Conservation (phyloP, 2,329 filamentous ascomycete genomes). For the Huntiella moniliformis region DNA sequence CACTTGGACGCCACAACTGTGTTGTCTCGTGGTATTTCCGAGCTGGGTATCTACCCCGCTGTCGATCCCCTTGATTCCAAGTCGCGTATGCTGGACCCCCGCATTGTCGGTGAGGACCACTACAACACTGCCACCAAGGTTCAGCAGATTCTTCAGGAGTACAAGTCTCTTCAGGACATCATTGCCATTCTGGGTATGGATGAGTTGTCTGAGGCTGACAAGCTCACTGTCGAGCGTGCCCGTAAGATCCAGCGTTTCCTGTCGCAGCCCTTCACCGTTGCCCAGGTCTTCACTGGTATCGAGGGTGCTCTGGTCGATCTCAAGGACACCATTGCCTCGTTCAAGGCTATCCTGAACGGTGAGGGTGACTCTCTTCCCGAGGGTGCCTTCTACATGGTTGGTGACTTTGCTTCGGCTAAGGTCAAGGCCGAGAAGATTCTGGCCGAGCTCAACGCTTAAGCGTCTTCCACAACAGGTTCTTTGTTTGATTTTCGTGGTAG, state of each 20-base stretch:
- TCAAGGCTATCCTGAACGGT: constrained; percentile 91
- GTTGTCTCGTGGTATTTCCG: constrained; percentile 98
- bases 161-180: constrained; percentile 99
- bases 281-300: constrained; percentile 71
- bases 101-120: constrained; percentile 95
- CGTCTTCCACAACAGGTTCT: constrained; percentile 11
- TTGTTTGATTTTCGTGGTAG: constrained; percentile 1
- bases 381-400: constrained; percentile 94
- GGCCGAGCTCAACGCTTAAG: constrained; percentile 53
- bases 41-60: constrained; percentile 99
- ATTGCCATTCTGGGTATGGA: constrained; percentile 99
- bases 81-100: constrained; percentile 97
- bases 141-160: constrained; percentile 99
- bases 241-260: constrained; percentile 99
- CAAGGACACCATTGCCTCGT: constrained; percentile 93
- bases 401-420: constrained; percentile 80
- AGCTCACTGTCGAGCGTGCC: constrained; percentile 99
- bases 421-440: constrained; percentile 99
- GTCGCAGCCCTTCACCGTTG: constrained; percentile 92
- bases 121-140: constrained; percentile 88
- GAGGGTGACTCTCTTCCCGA: constrained; percentile 94
- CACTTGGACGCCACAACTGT: constrained; percentile 99
- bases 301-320: constrained; percentile 94
- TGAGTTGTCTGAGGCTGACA: constrained; percentile 96
- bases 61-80: constrained; percentile 99